Evolutionary conservation across 2,329 filamentous ascomycete genomes (phyloP).

Genomic region (Decorospora gaudefroyi): DNA sequence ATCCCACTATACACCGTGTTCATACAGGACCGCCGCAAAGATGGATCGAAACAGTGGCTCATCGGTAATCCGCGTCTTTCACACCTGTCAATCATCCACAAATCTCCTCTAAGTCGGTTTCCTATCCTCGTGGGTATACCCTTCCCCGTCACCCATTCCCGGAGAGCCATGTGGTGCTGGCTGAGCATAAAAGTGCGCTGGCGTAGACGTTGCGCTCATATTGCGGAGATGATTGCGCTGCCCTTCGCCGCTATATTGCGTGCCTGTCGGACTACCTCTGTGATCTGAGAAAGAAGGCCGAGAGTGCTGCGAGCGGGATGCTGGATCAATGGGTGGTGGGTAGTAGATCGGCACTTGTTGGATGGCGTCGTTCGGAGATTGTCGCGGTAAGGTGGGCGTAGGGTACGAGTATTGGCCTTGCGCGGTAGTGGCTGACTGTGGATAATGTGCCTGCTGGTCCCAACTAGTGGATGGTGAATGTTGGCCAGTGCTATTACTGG

Average conservation of each 20-base stretch:
- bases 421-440: slow-evolving; percentile 19
- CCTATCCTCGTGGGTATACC: neutral
- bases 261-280: slow-evolving; percentile 20
- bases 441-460: slow-evolving; percentile 27
- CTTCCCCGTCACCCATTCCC: neutral
- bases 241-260: slow-evolving; percentile 25
- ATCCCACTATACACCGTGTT: neutral
- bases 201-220: slow-evolving; percentile 34
- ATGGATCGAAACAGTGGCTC: too few relatives aligned
- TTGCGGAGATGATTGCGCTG: slow-evolving; percentile 8
- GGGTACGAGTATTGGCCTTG: slow-evolving; percentile 35
- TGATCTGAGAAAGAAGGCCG: slow-evolving; percentile 22
- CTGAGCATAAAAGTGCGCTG: slow-evolving; percentile 45
- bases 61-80: neutral
- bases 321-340: slow-evolving; percentile 30
- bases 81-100: slow-evolving; percentile 10
- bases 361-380: slow-evolving; percentile 13
- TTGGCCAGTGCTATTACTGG: slow-evolving; percentile 13
- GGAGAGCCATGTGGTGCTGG: slow-evolving; percentile 17
- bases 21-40: too few relatives aligned
- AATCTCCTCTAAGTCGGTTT: slow-evolving; percentile 15
- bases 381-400: slow-evolving; percentile 25
- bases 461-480: slow-evolving; percentile 27
- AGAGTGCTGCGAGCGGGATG: slow-evolving; percentile 18
- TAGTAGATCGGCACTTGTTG: slow-evolving; percentile 36